Evolutionary conservation across 1,139 yeast genomes (phyloP).

Genomic region (Kluyveromyces marxianus): DNA sequence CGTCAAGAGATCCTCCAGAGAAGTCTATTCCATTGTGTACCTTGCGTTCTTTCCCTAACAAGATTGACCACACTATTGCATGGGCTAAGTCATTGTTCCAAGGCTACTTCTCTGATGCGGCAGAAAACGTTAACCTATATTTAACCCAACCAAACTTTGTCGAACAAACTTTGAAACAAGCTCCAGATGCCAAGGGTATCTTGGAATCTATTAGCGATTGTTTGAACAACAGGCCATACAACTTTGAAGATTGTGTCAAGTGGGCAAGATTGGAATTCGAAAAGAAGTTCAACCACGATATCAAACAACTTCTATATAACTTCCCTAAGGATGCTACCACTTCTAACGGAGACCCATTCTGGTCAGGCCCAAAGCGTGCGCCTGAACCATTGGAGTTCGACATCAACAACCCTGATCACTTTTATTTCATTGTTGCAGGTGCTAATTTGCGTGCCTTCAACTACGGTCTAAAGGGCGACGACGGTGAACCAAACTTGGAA

Average conservation of each 20-base stretch:
- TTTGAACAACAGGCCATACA: slow-evolving; percentile 73
- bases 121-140: slow-evolving; percentile 87
- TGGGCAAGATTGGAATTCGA: slow-evolving; percentile 96
- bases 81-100: slow-evolving; percentile 97
- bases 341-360: slow-evolving; percentile 85
- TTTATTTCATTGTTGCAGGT: slow-evolving; percentile 76
- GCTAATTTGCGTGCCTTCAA: slow-evolving; percentile 88
- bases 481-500: slow-evolving; percentile 39
- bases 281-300: slow-evolving; percentile 74
- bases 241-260: slow-evolving; percentile 85
- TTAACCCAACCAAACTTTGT: slow-evolving; percentile 88
- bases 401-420: slow-evolving; percentile 65
- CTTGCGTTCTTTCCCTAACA: slow-evolving; percentile 92
- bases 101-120: slow-evolving; percentile 85
- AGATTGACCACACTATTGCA: slow-evolving; percentile 97
- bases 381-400: slow-evolving; percentile 81
- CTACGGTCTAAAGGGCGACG: slow-evolving; percentile 70
- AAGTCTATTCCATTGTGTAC: slow-evolving; percentile 96
- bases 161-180: slow-evolving; percentile 82
- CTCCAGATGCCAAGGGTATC: slow-evolving; percentile 84
- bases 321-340: slow-evolving; percentile 93
- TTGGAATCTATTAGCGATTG: slow-evolving; percentile 69
- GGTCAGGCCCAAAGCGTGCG: slow-evolving; percentile 98
- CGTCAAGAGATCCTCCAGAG: slow-evolving; percentile 98
- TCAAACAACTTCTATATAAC: slow-evolving; percentile 80